A percentile compares a stretch with the other conserved stretches of the same genome.
phyloP scores from a whole-genome alignment of 805 yeast genomes.

The Kodamaea fukazawae region DNA sequence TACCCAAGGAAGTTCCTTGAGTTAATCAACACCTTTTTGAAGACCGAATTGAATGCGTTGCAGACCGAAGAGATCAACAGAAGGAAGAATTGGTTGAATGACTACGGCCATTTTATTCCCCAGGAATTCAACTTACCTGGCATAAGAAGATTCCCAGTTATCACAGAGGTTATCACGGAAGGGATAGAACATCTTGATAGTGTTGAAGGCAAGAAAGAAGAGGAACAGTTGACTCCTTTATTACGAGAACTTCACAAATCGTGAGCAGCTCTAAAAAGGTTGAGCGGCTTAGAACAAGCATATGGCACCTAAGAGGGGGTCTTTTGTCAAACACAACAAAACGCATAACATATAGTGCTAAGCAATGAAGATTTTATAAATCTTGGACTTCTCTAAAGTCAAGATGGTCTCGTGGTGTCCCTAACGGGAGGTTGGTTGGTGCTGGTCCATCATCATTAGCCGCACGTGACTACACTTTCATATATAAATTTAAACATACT shows the following conservation, averaged over 20 bases:
- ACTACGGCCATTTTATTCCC: constrained; percentile 42
- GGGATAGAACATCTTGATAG: constrained; percentile 31
- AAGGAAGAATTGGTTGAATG: constrained; percentile 34
- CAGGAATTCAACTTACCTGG: constrained; percentile 39
- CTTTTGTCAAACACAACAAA: no score
- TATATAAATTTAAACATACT: no score
- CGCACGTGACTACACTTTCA: no score
- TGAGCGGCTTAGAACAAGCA: neutral
- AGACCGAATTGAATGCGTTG: constrained; percentile 28
- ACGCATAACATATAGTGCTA: neutral
- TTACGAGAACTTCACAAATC: constrained; percentile 11
- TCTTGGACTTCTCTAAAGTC: no score
- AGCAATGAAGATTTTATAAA: no score
- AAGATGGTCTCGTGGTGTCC: no score
- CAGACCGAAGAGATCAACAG: constrained; percentile 35
- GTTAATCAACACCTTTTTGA: constrained; percentile 31
- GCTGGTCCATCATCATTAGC: no score
- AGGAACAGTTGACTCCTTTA: constrained; percentile 22
- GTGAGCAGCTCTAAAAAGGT: no score
- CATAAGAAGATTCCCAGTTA: constrained; percentile 32
- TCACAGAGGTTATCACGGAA: constrained; percentile 42
- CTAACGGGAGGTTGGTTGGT: no score
- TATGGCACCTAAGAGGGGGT: neutral
- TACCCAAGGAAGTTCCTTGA: constrained; percentile 37
- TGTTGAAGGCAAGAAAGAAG: constrained; percentile 13